A percentile compares a stretch with the other conserved stretches of the same genome.
phyloP scores from a whole-genome alignment of 371 early-diverging fungal genomes.

The Funneliformis caledonium region DNA sequence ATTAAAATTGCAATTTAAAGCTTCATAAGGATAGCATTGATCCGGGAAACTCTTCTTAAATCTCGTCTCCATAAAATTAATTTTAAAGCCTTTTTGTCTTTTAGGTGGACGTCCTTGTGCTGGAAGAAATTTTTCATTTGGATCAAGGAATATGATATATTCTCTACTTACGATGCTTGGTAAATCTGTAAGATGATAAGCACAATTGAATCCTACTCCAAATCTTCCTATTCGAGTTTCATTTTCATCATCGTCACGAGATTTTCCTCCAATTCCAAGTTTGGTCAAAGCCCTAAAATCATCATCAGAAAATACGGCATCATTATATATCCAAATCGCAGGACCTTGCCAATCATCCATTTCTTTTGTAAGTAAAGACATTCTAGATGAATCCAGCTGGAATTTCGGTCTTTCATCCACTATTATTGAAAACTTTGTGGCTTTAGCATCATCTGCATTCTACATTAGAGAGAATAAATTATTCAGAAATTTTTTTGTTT shows the following conservation, averaged over 20 bases:
- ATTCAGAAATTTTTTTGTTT: neutral
- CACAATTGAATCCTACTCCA: constrained; percentile 10
- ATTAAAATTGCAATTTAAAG: constrained; percentile 38
- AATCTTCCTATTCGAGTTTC: constrained; percentile 27
- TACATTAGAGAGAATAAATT: neutral
- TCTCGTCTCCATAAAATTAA: constrained; percentile 30
- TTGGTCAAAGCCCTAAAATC: constrained; percentile 43
- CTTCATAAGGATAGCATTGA: constrained; percentile 45
- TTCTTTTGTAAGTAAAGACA: neutral
- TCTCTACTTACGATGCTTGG: constrained; percentile 42
- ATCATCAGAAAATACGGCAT: constrained; percentile 42
- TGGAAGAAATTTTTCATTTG: constrained; percentile 41
- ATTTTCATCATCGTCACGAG: neutral
- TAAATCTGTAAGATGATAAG: constrained; percentile 5
- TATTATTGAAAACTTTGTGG: constrained; percentile 39
- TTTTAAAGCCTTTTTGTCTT: constrained; percentile 3
- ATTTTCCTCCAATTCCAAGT: constrained; percentile 47
- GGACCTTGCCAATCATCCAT: constrained; percentile 51
- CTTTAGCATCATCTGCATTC: constrained; percentile 51
- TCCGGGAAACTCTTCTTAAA: constrained; percentile 26
- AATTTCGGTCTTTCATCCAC: constrained; percentile 39
- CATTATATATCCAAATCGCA: constrained; percentile 48
- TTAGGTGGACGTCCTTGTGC: neutral
- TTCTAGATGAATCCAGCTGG: neutral
- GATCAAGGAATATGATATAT: constrained; percentile 47